Percentiles rank a stretch among this genome's conserved stretches.
Evolutionary conservation across 768 basidiomycete genomes (phyloP).

Genomic region (Dacryopinax primogenitus): DNA sequence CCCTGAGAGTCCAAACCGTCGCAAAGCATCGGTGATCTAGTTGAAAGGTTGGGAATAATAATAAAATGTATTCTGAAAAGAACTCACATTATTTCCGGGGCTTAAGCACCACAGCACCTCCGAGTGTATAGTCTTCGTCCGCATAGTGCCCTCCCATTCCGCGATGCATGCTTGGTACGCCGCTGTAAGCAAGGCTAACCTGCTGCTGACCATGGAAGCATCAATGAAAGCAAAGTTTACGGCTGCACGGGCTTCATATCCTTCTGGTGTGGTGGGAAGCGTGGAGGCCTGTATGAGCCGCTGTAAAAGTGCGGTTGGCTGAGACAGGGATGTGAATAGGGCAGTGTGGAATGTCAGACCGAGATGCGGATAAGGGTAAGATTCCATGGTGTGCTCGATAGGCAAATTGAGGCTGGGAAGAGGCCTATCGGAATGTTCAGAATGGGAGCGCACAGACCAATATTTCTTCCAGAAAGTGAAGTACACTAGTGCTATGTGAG

Average conservation of each 20-base stretch:
- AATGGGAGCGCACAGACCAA: too few relatives aligned
- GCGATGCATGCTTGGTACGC: conserved; percentile 71
- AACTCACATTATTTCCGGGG: conserved; percentile 68
- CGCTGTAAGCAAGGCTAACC: conserved; percentile 69
- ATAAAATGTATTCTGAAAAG: background rate
- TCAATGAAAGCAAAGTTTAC: conserved; percentile 89
- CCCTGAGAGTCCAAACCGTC: conserved; percentile 71
- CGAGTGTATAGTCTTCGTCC: conserved; percentile 80
- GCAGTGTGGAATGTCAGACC: conserved; percentile 41
- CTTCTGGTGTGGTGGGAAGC: conserved; percentile 39
- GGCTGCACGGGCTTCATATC: conserved; percentile 56
- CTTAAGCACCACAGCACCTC: conserved; percentile 82
- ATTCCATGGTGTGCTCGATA: conserved; percentile 23
- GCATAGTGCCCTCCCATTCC: conserved; percentile 41
- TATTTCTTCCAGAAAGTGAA: too few relatives aligned
- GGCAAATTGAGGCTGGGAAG: background rate
- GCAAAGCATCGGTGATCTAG: conserved; percentile 79
- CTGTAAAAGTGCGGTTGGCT: conserved; percentile 45
- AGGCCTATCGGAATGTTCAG: too few relatives aligned
- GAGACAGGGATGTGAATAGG: conserved; percentile 53
- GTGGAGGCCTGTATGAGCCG: conserved; percentile 62
- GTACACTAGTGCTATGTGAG: too few relatives aligned
- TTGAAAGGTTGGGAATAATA: background rate
- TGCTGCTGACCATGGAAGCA: conserved; percentile 68
- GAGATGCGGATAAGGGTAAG: conserved; percentile 23